Evolutionary conservation across 2,329 filamentous ascomycete species (phyloP).

Genomic region (Cercospora sojina): DNA sequence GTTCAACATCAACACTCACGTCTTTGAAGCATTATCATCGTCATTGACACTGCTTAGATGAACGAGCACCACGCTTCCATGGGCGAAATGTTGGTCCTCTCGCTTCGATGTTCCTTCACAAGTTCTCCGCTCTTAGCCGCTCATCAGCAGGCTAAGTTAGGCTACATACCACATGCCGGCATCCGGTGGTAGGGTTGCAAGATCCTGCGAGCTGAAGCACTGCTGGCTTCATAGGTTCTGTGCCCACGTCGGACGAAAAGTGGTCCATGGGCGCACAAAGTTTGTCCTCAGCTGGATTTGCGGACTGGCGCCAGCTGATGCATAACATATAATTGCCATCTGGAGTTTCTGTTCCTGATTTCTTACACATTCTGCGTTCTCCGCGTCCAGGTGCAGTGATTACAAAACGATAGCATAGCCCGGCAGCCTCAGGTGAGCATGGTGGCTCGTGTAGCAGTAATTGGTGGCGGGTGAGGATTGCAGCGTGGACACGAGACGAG

Average conservation of each 20-base stretch:
- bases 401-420: not conserved
- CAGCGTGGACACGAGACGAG: not conserved
- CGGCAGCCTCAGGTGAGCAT: not conserved
- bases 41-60: not conserved
- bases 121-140: not conserved
- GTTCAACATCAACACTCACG: not conserved
- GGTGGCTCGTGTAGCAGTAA: conserved; percentile 6
- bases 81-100: not conserved
- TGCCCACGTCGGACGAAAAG: not conserved
- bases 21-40: not conserved
- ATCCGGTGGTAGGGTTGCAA: not conserved
- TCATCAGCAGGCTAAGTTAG: not conserved
- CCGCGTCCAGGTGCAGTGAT: not conserved
- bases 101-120: not conserved
- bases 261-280: not conserved
- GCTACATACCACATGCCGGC: not conserved
- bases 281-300: not conserved
- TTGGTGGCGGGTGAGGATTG: conserved; percentile 5
- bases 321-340: not conserved
- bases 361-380: not conserved
- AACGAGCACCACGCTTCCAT: not conserved
- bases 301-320: not conserved
- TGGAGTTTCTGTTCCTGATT: not conserved
- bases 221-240: not conserved
- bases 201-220: not conserved